Conservation (phyloP, 2,329 filamentous ascomycete genomes). For the Hortaea werneckii region DNA sequence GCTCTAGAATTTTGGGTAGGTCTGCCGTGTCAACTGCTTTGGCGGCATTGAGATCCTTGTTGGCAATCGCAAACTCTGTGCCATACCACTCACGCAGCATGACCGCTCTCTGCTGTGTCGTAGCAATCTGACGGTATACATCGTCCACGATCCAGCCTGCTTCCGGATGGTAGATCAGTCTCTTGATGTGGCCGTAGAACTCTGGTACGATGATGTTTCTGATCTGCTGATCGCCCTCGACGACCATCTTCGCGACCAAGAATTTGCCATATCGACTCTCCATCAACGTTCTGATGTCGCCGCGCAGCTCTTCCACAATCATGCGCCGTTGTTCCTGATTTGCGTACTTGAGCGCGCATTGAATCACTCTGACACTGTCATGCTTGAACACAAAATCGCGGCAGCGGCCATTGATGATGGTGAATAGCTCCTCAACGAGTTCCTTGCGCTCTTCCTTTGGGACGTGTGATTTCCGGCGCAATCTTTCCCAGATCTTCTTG, state of each 20-base stretch:
- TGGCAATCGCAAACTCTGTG: constrained; percentile 78
- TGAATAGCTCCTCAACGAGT: constrained; percentile 80
- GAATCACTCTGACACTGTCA: constrained; percentile 89
- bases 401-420: constrained; percentile 80
- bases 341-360: constrained; percentile 94
- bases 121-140: constrained; percentile 82
- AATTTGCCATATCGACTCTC: constrained; percentile 98
- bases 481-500: constrained; percentile 94
- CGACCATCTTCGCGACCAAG: constrained; percentile 85
- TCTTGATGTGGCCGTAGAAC: constrained; percentile 87
- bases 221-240: constrained; percentile 81
- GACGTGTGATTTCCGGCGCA: constrained; percentile 88
- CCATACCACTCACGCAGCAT: constrained; percentile 95
- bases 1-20: constrained; percentile 62
- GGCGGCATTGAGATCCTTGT: constrained; percentile 35
- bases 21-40: constrained; percentile 43
- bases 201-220: constrained; percentile 83
- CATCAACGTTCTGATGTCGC: constrained; percentile 71
- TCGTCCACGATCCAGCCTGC: constrained; percentile 97
- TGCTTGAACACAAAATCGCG: constrained; percentile 98
- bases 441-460: constrained; percentile 78
- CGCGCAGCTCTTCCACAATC: constrained; percentile 79
- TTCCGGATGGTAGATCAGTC: constrained; percentile 90
- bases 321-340: constrained; percentile 72
- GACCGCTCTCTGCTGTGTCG: constrained; percentile 71